phyloP scores from a whole-genome alignment of 73 alveolate species.

The Symbiodinium pilosum region DNA sequence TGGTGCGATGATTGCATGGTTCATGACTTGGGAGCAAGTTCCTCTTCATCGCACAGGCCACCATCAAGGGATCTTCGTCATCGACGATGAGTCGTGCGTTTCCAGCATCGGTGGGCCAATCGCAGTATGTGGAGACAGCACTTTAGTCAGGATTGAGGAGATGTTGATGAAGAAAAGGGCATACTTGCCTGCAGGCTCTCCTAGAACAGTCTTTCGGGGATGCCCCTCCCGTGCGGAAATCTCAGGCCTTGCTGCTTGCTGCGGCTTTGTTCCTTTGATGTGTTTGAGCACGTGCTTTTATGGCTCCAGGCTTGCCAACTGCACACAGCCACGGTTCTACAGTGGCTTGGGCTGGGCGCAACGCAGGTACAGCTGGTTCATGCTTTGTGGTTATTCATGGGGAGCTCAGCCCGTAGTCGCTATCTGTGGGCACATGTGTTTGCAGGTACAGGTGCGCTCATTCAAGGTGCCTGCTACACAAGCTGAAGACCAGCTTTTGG shows the following conservation, averaged over 20 bases:
- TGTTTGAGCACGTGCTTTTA: too few species aligned
- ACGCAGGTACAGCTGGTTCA: conserved; percentile 27
- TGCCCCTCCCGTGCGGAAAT: conserved; percentile 28
- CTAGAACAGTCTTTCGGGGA: conserved; percentile 55
- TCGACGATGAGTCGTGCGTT: too few species aligned
- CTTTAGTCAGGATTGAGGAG: too few species aligned
- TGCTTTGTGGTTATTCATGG: background rate
- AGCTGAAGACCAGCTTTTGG: too few species aligned
- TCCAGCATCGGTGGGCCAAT: background rate
- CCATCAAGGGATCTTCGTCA: too few species aligned
- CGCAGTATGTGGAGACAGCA: too few species aligned
- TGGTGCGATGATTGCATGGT: too few species aligned
- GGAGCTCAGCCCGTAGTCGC: background rate
- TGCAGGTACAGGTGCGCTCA: conserved; percentile 69
- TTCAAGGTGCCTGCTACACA: conserved; percentile 38
- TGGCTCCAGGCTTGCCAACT: conserved; percentile 35
- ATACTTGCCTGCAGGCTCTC: too few species aligned
- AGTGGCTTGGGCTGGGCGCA: conserved; percentile 71
- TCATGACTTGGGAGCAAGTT: too few species aligned
- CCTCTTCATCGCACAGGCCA: too few species aligned
- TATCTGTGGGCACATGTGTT: too few species aligned
- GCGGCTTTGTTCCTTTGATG: background rate
- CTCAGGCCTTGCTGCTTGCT: conserved; percentile 10
- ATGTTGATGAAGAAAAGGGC: too few species aligned
- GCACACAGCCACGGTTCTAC: conserved; percentile 73